Percentiles rank a stretch among this genome's conserved stretches.
Evolutionary conservation across 1,139 yeast species (phyloP).

Genomic region (Hyphopichia buzzinii): DNA sequence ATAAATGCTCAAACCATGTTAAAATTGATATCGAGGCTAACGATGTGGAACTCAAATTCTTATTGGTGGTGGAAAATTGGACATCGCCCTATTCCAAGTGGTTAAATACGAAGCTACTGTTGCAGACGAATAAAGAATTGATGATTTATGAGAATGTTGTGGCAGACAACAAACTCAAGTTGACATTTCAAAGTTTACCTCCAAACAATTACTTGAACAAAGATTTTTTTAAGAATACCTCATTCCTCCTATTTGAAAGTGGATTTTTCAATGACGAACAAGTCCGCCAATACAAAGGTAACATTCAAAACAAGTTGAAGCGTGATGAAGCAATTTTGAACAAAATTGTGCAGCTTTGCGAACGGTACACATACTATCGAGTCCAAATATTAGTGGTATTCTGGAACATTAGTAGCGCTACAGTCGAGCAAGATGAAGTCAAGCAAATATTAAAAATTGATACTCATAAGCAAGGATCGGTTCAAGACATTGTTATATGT

Average conservation of each 20-base stretch:
- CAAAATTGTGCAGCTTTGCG: slow-evolving; percentile 38
- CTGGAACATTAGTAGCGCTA: slow-evolving; percentile 35
- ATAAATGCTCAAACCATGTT: slow-evolving; percentile 21
- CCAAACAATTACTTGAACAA: slow-evolving; percentile 30
- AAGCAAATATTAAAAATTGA: slow-evolving; percentile 16
- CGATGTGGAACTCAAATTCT: slow-evolving; percentile 24
- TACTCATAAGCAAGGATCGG: slow-evolving; percentile 7
- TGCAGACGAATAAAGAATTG: slow-evolving; percentile 27
- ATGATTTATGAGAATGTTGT: slow-evolving; percentile 26
- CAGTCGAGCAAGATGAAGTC: slow-evolving; percentile 15
- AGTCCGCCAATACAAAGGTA: slow-evolving; percentile 7
- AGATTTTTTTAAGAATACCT: slow-evolving; percentile 34
- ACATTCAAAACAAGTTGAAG: slow-evolving; percentile 28
- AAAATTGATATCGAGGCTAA: slow-evolving; percentile 19
- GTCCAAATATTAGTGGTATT: slow-evolving; percentile 36
- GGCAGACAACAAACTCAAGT: slow-evolving; percentile 19
- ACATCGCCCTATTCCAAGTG: slow-evolving; percentile 40
- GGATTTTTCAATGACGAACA: slow-evolving; percentile 30
- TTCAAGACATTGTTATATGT: slow-evolving; percentile 25
- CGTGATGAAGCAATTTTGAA: slow-evolving; percentile 35
- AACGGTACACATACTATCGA: slow-evolving; percentile 31
- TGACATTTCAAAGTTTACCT: slow-evolving; percentile 40
- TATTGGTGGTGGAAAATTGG: slow-evolving; percentile 49
- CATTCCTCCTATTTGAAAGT: slow-evolving; percentile 47
- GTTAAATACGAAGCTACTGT: slow-evolving; percentile 40